phyloP scores from a whole-genome alignment of 257 asterid genomes.

The Schizonepeta tenuifolia region DNA sequence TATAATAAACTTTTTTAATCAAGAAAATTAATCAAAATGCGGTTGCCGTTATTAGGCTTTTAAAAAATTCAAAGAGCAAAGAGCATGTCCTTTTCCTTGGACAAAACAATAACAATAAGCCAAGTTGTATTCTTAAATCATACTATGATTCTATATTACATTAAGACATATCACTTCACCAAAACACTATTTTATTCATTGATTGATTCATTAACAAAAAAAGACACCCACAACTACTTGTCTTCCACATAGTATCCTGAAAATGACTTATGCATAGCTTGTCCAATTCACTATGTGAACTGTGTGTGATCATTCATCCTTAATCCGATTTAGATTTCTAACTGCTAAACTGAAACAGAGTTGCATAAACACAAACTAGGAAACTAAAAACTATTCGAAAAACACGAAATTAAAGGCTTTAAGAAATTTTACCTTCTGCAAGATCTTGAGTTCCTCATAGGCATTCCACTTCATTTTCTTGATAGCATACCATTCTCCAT shows the following conservation, averaged over 20 bases:
- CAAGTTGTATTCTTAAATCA: conserved; percentile 26
- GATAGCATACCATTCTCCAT: conserved; percentile 78
- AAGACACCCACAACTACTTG: background rate
- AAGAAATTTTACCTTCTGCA: conserved; percentile 74
- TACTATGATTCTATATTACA: conserved; percentile 28
- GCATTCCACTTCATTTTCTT: conserved; percentile 99
- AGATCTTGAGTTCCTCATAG: conserved; percentile 90
- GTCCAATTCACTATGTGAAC: background rate
- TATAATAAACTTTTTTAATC: conserved; percentile 8
- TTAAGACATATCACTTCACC: conserved; percentile 49
- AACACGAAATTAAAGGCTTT: background rate
- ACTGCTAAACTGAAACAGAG: background rate
- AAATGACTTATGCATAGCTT: conserved; percentile 25
- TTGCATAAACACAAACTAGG: background rate
- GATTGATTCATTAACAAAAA: background rate
- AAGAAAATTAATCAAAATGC: conserved; percentile 11
- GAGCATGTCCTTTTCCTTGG: conserved; percentile 23
- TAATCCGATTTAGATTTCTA: background rate
- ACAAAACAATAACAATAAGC: conserved; percentile 8
- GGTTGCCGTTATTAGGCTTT: conserved; percentile 20
- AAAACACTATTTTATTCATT: conserved; percentile 35
- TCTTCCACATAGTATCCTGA: conserved; percentile 17
- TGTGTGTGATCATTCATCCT: background rate
- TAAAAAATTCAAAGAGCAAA: conserved; percentile 6
- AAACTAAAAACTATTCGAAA: background rate